Base-by-base conservation (phyloP, 768 basidiomycete genomes). In the Podaxis mareebaensis region DNA sequence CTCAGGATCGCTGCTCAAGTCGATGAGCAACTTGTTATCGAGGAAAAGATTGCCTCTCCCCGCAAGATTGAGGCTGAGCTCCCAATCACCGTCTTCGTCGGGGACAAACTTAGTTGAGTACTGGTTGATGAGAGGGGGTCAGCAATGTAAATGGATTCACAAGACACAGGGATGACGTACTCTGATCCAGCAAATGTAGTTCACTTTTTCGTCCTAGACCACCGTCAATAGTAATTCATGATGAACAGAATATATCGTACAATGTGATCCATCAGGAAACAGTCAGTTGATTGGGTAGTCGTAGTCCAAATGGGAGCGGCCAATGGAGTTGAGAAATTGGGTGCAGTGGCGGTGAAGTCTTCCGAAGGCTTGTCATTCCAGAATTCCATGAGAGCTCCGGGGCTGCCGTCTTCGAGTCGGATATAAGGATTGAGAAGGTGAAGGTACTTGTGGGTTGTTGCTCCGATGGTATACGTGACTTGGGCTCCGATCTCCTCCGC, bases 31-130 rank as follows among this genome's bases (percentile, higher is more conserved):
- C 42, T 80, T 74, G 22, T 76, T 72, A 65, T 86, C 79, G 55
- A 89, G 64, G 75, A 81, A 88, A 22, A 89, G 73, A 66, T 80
- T 83, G 24, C 78, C 82, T 5, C 68, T 60, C 22, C 82, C 82
- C 15, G 80, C 78, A 53, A 80, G 65, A 66, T 72, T 79, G 58
- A 83, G 68, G 2, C 80, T 81, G 53, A 88, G 72, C 59, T 84
- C 80, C 76, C 81, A 79, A 68, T 84, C 77, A 24, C 84, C 77
- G 70, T 78, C 71, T 76, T 85, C 77, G 68, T 85, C 78, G 40
- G 84, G 85, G 33, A 75, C 72, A 71, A 86, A 83, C 36, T 69
- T 77, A 5, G 80, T 72, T 5, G 76, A 73, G 54, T 77, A 80
- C 80, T 82, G 44, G 12, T 33, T 3, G 17, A 48, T 13, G 24